Base-by-base conservation (phyloP, 2,329 filamentous ascomycete genomes). In the Clarireedia hainanense region DNA sequence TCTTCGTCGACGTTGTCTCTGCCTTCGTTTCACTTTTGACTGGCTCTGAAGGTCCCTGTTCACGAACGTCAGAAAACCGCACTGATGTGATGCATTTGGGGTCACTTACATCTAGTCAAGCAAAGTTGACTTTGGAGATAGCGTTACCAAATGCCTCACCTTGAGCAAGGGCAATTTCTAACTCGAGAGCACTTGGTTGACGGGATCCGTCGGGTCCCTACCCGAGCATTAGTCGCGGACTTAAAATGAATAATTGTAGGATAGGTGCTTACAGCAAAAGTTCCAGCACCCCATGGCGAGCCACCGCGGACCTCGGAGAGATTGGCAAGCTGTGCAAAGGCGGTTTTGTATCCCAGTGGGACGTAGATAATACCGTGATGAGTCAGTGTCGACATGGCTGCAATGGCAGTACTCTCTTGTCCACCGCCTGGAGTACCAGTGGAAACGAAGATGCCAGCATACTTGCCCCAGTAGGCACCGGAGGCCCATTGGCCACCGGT, bases 361-460 rank as follows among this genome's bases (percentile, higher is more conserved):
- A 97, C 91, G 72, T 87, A 97, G 78, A 94, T 86, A 76, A 97
- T 87, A 68, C 94, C 94, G 78, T 97, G 94, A 76, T 97, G 94
- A 59, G 85, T 73, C 54, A 97, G 78, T 17, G 92, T 97, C 68
- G 85, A 90, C 82, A 97, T 84, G 70, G 86, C 76, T 36, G 85
- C 79, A 61, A 96, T 76, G 64, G 81, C 86, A 48, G 94, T 99
- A 56, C 83, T 85, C 77, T 99, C 94, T 77, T 99, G 94, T 61
- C 94, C 94, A 71, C 94, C 94, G 60, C 94, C 94, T 55, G 77
- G 77, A 56, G 85, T 86, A 58, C 78, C 91, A n/a, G 90, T 95
- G 60, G 86, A 89, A 73, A 99, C 75, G 80, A 99, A 99, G 60
- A 96, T 63, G 67, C 92, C 92, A 54, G 88, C 92, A 69, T 90